Base-by-base conservation (phyloP, 495 filamentous ascomycete species). In the Bryoglossum gracile region DNA sequence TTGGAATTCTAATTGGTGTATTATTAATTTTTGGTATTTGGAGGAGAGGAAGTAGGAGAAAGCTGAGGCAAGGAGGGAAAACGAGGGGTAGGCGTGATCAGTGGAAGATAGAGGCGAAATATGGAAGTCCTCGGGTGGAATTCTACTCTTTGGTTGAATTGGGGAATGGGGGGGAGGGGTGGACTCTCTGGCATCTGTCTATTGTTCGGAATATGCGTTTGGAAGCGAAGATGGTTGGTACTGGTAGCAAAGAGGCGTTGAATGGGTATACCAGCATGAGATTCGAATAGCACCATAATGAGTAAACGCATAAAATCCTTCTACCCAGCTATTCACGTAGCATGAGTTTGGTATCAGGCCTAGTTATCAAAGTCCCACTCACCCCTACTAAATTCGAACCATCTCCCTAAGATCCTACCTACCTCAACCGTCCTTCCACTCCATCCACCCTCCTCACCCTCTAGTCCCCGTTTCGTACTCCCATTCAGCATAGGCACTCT, bases 361-460 rank as follows among this genome's bases (percentile, higher is more conserved):
- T 36, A 5, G 3, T 41, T 17, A 19, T 47, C 8, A 39, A 30
- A 24, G 6, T 43, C 44, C 51, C 58, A 55, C 18, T 46, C 51
- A 13, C 24, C 49, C 28, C 26, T 43, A 8, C 34, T 48, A 49
- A 62, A 58, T 30, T 23, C 50, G 60, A 86, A 92, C 89, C 89
- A 95, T 40, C 84, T 76, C 28, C 72, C 73, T 21, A 82, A 68
- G 26, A 92, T 72, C 37, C 69, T 72, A 40, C 73, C 73, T 18
- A 87, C 69, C 32, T 81, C 72, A 3, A 90, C 76, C 19, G 76
- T 84, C 52, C 75, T 74, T n/a, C 83, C 84, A 40, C 71, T 72
- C 81, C 79, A 87, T 3, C 8, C 67, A 65, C 71, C 72, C 40
- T 78, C 74, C 23, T 78, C 78, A 25, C 65, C 65, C 28, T 72